Conservation (phyloP, 176 grass and related monocot species). For the Oryza longistaminata region DNA sequence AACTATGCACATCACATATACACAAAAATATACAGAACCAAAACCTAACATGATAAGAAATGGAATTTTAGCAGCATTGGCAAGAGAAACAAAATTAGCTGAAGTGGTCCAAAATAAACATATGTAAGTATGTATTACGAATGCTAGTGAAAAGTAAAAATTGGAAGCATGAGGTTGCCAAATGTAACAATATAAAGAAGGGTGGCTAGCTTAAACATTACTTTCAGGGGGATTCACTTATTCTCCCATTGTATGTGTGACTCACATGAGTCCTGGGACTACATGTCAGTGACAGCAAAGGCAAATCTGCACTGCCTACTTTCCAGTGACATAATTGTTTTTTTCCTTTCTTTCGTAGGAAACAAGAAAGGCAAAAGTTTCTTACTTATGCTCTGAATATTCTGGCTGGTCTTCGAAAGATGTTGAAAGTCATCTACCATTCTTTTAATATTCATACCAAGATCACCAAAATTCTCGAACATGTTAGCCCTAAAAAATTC, state of each 20-base stretch:
- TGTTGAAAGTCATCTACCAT: slow-evolving; percentile 99
- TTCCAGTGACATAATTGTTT: not conserved
- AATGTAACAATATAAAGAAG: not conserved
- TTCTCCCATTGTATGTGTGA: not conserved
- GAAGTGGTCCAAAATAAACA: not conserved
- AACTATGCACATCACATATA: too few relatives aligned
- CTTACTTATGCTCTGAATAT: slow-evolving; percentile 92
- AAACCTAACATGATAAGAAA: too few relatives aligned
- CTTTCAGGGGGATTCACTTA: slow-evolving; percentile 10
- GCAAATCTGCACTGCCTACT: too few relatives aligned
- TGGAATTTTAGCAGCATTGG: too few relatives aligned
- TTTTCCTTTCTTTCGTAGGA: slow-evolving; percentile 27
- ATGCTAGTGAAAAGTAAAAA: not conserved
- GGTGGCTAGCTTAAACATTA: not conserved
- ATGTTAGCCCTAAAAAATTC: slow-evolving; percentile 86
- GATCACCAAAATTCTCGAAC: slow-evolving; percentile 96
- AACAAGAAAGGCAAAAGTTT: slow-evolving; percentile 17
- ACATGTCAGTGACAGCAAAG: not conserved
- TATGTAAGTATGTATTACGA: not conserved
- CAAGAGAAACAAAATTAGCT: not conserved
- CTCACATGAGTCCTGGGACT: not conserved
- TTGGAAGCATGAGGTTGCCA: not conserved
- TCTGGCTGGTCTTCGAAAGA: slow-evolving; percentile 96
- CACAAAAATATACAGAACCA: too few relatives aligned
- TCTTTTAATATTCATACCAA: slow-evolving; percentile 99